Conservation (phyloP, 2,329 filamentous ascomycete species). For the Colletotrichum godetiae region DNA sequence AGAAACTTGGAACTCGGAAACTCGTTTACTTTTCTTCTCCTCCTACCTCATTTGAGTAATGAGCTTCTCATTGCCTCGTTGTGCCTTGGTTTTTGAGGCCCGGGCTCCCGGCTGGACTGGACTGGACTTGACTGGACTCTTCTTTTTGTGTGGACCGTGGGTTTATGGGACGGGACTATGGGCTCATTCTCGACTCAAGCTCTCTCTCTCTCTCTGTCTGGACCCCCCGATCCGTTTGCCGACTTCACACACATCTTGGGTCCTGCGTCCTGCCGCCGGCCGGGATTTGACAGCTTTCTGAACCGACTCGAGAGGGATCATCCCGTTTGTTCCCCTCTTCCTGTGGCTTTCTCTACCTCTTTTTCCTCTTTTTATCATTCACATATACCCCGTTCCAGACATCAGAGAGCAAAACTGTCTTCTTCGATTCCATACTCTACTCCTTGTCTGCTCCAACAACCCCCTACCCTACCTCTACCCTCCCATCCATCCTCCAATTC, state of each 20-base stretch:
- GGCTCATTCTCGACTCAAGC: background rate
- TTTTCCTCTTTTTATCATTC: background rate
- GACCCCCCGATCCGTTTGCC: background rate
- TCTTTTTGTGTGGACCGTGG: background rate
- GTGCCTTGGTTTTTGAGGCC: background rate
- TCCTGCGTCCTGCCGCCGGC: background rate
- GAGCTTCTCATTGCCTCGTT: background rate
- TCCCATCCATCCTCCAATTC: conserved; percentile 8
- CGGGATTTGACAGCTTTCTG: background rate
- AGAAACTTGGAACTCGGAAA: background rate
- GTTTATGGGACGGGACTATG: background rate
- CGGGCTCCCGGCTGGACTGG: background rate
- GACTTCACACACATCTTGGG: background rate
- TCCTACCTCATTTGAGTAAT: background rate
- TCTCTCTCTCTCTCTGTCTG: background rate
- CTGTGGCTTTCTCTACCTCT: conserved; percentile 2
- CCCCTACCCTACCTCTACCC: background rate
- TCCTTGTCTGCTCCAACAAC: background rate
- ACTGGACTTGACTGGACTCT: background rate
- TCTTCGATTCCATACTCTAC: background rate
- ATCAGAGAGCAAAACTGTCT: background rate
- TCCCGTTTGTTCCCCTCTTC: background rate
- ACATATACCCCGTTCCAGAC: background rate
- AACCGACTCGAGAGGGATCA: conserved; percentile 8
- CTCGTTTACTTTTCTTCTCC: background rate